phyloP scores from a whole-genome alignment of 1,284 basidiomycete genomes.

The Coniferiporia weirii region DNA sequence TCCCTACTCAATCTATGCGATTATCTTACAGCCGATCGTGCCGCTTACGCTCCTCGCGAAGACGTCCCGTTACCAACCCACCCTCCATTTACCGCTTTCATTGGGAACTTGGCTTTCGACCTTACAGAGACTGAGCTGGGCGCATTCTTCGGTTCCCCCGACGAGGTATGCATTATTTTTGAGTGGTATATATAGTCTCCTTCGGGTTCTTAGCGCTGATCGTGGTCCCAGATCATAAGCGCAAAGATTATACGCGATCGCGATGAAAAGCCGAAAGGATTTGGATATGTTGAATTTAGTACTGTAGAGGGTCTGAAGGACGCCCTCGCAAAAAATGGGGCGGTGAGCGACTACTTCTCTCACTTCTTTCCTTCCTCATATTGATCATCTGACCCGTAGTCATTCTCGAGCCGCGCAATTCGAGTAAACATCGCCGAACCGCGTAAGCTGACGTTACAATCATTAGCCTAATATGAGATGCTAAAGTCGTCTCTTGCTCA shows the following conservation, averaged over 20 bases:
- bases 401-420: slow-evolving; percentile 74
- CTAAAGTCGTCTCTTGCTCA: slow-evolving; percentile 27
- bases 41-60: slow-evolving; percentile 60
- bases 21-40: slow-evolving; percentile 52
- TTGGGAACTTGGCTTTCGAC: slow-evolving; percentile 96
- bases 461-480: neutral
- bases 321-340: slow-evolving; percentile 63
- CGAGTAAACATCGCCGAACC: slow-evolving; percentile 95
- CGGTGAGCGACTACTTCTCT: slow-evolving; percentile 39
- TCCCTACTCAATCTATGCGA: slow-evolving; percentile 16
- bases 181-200: neutral
- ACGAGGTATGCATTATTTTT: slow-evolving; percentile 44
- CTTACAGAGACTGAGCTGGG: slow-evolving; percentile 80
- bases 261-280: slow-evolving; percentile 93
- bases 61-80: slow-evolving; percentile 93
- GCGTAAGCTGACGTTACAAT: slow-evolving; percentile 48
- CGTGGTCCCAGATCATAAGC: slow-evolving; percentile 56
- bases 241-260: slow-evolving; percentile 91
- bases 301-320: slow-evolving; percentile 81
- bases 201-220: neutral
- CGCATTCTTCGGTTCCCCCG: slow-evolving; percentile 63
- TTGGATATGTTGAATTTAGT: slow-evolving; percentile 95
- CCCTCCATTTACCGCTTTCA: slow-evolving; percentile 93
- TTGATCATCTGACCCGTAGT: slow-evolving; percentile 34
- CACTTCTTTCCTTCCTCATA: slow-evolving; percentile 1